These are phyloP conservation scores for Chaetomium sp. DNA, from an alignment of 2,329 filamentous ascomycete genomes.

Conservation along the genomic window DNA sequence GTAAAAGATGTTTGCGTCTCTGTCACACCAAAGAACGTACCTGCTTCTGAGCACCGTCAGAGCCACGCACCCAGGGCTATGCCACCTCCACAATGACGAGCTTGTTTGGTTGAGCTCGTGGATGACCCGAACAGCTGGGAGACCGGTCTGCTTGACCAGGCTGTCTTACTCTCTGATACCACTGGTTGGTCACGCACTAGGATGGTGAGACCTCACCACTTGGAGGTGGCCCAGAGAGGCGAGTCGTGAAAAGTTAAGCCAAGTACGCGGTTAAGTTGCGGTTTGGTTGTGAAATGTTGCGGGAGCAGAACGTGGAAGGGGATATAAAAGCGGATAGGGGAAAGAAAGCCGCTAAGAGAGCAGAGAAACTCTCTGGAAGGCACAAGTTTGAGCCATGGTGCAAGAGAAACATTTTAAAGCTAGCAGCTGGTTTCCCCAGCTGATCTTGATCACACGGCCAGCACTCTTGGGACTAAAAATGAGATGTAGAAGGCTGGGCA, in stretches of 20 bases:
- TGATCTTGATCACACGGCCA: background rate
- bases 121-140: slow-evolving; percentile 5
- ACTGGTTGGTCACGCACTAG: slow-evolving; percentile 9
- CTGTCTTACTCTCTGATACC: slow-evolving; percentile 19
- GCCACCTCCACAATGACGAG: background rate
- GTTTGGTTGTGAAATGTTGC: background rate
- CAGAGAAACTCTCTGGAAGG: background rate
- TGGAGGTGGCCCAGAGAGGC: background rate
- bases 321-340: background rate
- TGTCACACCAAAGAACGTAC: slow-evolving; percentile 21
- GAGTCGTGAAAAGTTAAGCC: background rate
- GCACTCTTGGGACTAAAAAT: background rate
- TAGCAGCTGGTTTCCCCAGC: background rate
- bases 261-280: background rate
- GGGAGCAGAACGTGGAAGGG: background rate
- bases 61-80: background rate
- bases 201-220: slow-evolving; percentile 16
- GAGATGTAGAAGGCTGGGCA: background rate
- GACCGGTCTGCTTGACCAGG: background rate
- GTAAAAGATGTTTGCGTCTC: slow-evolving; percentile 15
- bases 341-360: background rate
- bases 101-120: slow-evolving; percentile 2
- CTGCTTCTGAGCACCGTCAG: slow-evolving; percentile 4
- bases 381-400: background rate
- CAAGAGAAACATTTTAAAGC: background rate